These are phyloP conservation scores for Cladorrhinum samala DNA, from an alignment of 495 filamentous ascomycete genomes.

Conservation along the genomic window DNA sequence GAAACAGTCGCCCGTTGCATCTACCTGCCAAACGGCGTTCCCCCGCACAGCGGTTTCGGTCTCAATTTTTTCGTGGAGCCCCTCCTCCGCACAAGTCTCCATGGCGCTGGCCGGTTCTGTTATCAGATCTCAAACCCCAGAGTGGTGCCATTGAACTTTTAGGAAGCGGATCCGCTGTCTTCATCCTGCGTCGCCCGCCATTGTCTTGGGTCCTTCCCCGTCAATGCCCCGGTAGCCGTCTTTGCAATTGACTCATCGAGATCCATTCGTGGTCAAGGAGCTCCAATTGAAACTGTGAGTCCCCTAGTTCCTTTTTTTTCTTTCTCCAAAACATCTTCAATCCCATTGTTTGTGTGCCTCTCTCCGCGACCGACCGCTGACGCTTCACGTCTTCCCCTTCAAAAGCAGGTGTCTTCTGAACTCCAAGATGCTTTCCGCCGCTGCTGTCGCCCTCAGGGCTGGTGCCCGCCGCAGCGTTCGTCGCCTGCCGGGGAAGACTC, in stretches of 20 bases:
- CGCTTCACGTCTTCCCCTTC: no score
- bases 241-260: conserved; percentile 21
- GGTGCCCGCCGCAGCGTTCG: conserved; percentile 39
- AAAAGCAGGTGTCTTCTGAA: background rate
- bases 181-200: background rate
- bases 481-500: conserved; percentile 24
- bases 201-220: conserved; percentile 10
- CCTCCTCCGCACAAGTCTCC: conserved; percentile 29
- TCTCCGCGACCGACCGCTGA: no score
- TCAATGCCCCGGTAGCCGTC: conserved; percentile 21
- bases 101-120: no score
- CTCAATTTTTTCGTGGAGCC: conserved; percentile 28
- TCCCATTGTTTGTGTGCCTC: no score
- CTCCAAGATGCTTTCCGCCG: conserved; percentile 30
- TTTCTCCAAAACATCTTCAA: background rate
- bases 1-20: background rate
- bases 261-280: conserved; percentile 7
- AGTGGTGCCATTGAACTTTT: conserved; percentile 19
- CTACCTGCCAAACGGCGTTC: no score
- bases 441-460: conserved; percentile 35
- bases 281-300: no score
- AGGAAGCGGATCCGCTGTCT: conserved; percentile 17
- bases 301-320: no score
- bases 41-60: conserved; percentile 31
- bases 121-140: conserved; percentile 10